These are phyloP conservation scores for Linum usitatissimum DNA, from an alignment of 345 rosid genomes.

Conservation along the genomic window DNA sequence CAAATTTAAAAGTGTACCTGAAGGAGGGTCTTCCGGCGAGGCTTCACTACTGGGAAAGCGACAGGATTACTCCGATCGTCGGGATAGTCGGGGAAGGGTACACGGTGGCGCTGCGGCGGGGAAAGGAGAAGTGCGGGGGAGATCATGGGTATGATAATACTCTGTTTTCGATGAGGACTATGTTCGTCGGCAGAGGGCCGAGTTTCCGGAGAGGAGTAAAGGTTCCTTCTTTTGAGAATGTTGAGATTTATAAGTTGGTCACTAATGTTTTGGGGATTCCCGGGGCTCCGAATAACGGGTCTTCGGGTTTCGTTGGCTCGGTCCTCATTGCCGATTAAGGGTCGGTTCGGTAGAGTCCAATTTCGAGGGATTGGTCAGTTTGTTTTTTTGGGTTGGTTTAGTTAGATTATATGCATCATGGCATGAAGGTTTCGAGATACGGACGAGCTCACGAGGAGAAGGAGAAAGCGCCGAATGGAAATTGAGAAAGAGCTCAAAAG, in stretches of 20 bases:
- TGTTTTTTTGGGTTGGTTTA: too few species aligned
- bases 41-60: neutral
- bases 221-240: neutral
- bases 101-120: neutral
- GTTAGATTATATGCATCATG: too few species aligned
- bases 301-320: neutral
- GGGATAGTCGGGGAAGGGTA: neutral
- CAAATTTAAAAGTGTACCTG: neutral
- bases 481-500: too few species aligned
- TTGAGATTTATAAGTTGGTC: neutral
- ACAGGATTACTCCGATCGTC: neutral
- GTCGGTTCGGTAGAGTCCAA: too few species aligned
- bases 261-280: neutral
- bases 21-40: neutral
- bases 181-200: neutral
- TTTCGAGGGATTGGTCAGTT: too few species aligned
- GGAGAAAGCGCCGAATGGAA: too few species aligned
- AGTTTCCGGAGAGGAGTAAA: neutral
- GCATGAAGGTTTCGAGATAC: too few species aligned
- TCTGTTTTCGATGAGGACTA: neutral
- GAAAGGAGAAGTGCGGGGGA: neutral
- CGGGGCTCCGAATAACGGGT: neutral
- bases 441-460: too few species aligned
- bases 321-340: constrained; percentile 5
- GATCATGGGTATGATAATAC: neutral